Base-by-base conservation (phyloP, 2,329 filamentous ascomycete genomes). In the Colletotrichum orbiculare region DNA sequence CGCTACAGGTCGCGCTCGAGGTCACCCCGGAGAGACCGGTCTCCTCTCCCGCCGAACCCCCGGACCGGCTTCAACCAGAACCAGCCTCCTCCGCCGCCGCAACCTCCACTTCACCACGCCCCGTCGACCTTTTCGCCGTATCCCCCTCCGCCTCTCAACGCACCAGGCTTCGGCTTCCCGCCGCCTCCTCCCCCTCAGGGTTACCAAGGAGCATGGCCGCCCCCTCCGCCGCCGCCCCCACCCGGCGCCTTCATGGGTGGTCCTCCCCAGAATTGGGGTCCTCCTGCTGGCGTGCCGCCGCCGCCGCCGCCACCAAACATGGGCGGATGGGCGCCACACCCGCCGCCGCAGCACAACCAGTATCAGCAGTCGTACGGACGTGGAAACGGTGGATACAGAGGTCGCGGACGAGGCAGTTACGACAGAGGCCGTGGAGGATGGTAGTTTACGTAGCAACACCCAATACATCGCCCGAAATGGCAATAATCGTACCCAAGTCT, bases 191-290 rank as follows among this genome's bases (percentile, higher is more conserved):
- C 76, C 0, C 78, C 78, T 9, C 69, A 69, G 12, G 78, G 78
- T 6, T 82, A 78, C 55, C 74, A 76, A 53, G 80, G 79, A 2
- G 74, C 76, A 10, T 83, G 81, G 80, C 80, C 76, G 8, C 75
- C 75, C 7, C 78, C 79, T 2, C 75, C 74, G 0, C 76, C 74
- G 4, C 50, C 58, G 1, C 73, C 73, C 33, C 64, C 60, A 9
- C 37, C 56, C 12, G 68, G 67, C 6, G 55, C 73, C n/a, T 67
- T 61, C 11, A 54, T 60, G 34, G 68, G 68, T 7, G 56, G 59
- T 6, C 58, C 64, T 10, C 56, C 61, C n/a, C 64, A 59, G 13
- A 64, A 53, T 49, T 72, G 71, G 71, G 57, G 67, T 15, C 60
- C 66, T 37, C 64, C 59, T 33, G 58, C 67, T 13, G 17, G 48